Evolutionary conservation across 1,284 basidiomycete species (phyloP).

Genomic region (Ganoderma resinaceum): DNA sequence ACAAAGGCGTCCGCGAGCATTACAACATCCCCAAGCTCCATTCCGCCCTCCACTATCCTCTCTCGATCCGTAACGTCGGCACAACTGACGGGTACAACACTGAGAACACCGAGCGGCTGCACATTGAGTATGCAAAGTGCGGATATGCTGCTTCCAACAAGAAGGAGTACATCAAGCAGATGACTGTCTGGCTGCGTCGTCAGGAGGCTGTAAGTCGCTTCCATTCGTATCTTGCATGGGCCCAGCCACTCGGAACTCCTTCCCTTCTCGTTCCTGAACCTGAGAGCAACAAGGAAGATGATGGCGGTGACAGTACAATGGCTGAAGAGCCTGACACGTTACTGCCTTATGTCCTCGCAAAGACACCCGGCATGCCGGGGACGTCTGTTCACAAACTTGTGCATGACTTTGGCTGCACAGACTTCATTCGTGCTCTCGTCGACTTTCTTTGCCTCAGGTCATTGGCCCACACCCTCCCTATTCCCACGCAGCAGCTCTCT

Average conservation of each 20-base stretch:
- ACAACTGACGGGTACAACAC: constrained; percentile 36
- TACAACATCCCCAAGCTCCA: constrained; percentile 43
- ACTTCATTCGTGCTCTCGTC: constrained; percentile 19
- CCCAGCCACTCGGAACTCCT: neutral
- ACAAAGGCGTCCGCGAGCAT: constrained; percentile 26
- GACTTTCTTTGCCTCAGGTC: constrained; percentile 6
- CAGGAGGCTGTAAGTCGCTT: constrained; percentile 27
- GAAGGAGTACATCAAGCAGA: constrained; percentile 32
- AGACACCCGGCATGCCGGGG: constrained; percentile 7
- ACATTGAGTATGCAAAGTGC: constrained; percentile 38
- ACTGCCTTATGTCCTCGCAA: constrained; percentile 19
- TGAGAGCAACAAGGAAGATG: constrained; percentile 2
- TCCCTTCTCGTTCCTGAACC: neutral
- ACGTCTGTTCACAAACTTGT: constrained; percentile 7
- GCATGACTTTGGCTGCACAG: constrained; percentile 15
- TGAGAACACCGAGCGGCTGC: constrained; percentile 35
- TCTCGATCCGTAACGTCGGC: constrained; percentile 31
- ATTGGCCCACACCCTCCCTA: too few species aligned
- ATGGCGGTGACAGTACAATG: neutral
- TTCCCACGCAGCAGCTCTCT: neutral
- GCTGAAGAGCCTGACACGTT: too few species aligned
- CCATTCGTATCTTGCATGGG: constrained; percentile 17
- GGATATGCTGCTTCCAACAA: constrained; percentile 34
- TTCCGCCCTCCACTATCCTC: constrained; percentile 32
- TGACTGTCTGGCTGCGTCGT: constrained; percentile 31